phyloP scores from a whole-genome alignment of 2,329 filamentous ascomycete species.

The Zalaria obscura region DNA sequence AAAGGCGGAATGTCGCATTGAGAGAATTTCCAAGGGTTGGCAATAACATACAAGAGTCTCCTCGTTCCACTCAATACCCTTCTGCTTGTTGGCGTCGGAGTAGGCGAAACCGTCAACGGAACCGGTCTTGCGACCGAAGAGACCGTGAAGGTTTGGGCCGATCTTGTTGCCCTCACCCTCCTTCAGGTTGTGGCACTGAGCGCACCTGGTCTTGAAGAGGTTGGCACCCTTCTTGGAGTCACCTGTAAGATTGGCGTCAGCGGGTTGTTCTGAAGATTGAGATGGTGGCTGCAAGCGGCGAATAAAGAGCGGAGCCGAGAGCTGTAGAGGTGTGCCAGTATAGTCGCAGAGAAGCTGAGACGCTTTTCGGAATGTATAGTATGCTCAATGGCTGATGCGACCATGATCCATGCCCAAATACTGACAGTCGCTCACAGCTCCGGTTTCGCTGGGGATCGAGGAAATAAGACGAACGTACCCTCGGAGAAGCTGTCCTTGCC shows the following conservation, averaged over 20 bases:
- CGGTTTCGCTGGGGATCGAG: neutral
- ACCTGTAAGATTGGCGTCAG: conserved; percentile 39
- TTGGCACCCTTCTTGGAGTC: conserved; percentile 92
- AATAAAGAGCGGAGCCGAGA: too few species aligned
- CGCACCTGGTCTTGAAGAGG: conserved; percentile 98
- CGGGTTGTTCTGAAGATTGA: neutral
- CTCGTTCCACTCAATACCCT: conserved; percentile 81
- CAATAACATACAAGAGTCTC: conserved; percentile 52
- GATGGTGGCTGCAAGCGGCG: too few species aligned
- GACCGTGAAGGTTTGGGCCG: conserved; percentile 89
- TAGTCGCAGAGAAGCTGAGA: too few species aligned
- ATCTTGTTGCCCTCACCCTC: conserved; percentile 90
- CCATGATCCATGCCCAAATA: too few species aligned
- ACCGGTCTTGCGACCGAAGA: conserved; percentile 93
- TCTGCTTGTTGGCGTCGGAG: conserved; percentile 99
- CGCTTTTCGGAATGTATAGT: too few species aligned
- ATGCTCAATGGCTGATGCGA: too few species aligned
- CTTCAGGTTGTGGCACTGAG: conserved; percentile 96
- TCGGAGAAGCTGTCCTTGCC: conserved; percentile 22
- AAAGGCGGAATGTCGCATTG: neutral
- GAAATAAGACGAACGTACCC: conserved; percentile 13
- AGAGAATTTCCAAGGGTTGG: neutral
- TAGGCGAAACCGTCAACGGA: conserved; percentile 86
- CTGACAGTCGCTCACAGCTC: too few species aligned
- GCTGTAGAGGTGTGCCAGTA: too few species aligned